Percentiles rank a stretch among this genome's conserved stretches.
phyloP scores from a whole-genome alignment of 106 monocot species.

The Chionographis japonica region DNA sequence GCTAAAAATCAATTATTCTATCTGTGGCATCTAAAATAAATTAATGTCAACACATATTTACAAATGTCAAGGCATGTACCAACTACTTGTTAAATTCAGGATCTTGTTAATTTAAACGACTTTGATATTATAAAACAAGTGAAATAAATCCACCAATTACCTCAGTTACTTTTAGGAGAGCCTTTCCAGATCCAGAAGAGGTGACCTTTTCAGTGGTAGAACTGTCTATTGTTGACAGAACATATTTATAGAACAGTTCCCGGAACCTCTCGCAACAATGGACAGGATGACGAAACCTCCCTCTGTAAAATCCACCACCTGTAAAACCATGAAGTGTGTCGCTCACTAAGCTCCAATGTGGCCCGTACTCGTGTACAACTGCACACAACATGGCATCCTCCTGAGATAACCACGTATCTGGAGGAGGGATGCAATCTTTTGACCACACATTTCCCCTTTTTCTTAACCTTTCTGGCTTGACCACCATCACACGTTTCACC shows the following conservation, averaged over 20 bases:
- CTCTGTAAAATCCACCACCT: constrained; percentile 69
- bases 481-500: constrained; percentile 73
- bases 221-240: constrained; percentile 44
- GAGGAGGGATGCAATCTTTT: constrained; percentile 55
- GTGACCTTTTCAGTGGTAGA: constrained; percentile 48
- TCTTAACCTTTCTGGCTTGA: constrained; percentile 76
- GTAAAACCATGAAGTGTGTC: constrained; percentile 54
- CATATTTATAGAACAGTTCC: constrained; percentile 81
- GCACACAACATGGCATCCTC: constrained; percentile 95
- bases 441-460: constrained; percentile 67
- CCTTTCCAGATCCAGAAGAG: constrained; percentile 58
- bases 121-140: background rate
- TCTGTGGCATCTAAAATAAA: background rate
- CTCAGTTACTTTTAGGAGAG: constrained; percentile 90
- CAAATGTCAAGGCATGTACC: background rate
- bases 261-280: constrained; percentile 97
- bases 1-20: too few relatives aligned
- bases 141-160: constrained; percentile 28
- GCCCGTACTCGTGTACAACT: constrained; percentile 77
- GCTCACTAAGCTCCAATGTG: constrained; percentile 76
- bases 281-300: constrained; percentile 81
- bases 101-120: background rate
- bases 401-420: constrained; percentile 72
- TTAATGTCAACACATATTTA: background rate
- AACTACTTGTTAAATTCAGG: too few relatives aligned